Base-by-base conservation (phyloP, 108 stramenopile species). In the Cyclotella choctawhatcheeana region DNA sequence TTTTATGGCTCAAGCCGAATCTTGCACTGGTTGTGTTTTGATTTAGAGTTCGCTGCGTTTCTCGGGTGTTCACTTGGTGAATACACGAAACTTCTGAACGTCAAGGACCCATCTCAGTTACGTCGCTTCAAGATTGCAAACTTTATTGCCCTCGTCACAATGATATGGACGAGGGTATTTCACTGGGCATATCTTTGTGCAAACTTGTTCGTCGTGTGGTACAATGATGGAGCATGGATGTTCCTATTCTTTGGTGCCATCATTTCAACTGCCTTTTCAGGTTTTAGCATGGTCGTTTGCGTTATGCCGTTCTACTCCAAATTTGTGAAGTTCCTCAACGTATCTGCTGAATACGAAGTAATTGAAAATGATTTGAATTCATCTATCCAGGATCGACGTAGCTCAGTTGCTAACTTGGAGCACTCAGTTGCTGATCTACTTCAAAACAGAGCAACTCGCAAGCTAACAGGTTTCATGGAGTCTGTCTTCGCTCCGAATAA, bases 11-110 rank as follows among this genome's bases (percentile, higher is more conserved):
- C 71, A 2, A 13, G 21, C 52, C 55, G 30, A 32, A 44, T 40
- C 21, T 29, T 77, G 12, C 76, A 77, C 34, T 77, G 76, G 76
- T 14, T 77, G 35, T 71, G 69, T 27, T 77, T 77, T 24, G 63
- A 77, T 59, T 47, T 77, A 22, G 70, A 77, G 26, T 58, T 68
- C 25, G 69, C 76, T 25, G 70, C 62, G 16, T 70, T 27, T 25
- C 20, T 77, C 12, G 56, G 37, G 16, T 5, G 62, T n/a, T 14
- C 25, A 25, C 32, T 71, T 14, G 8, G 17, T 24, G 70, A 71
- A 26, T 71, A 71, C 20, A 71, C 70, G 14, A 77, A 77, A 37
- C 17, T 71, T 5, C 61, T 77, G 14, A 61, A 77, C 32, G 54
- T 77, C 31, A 32, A 34, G 6, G 64, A 71, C 18, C 69, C 45